phyloP scores from a whole-genome alignment of 106 monocot species.

The Chionographis japonica region DNA sequence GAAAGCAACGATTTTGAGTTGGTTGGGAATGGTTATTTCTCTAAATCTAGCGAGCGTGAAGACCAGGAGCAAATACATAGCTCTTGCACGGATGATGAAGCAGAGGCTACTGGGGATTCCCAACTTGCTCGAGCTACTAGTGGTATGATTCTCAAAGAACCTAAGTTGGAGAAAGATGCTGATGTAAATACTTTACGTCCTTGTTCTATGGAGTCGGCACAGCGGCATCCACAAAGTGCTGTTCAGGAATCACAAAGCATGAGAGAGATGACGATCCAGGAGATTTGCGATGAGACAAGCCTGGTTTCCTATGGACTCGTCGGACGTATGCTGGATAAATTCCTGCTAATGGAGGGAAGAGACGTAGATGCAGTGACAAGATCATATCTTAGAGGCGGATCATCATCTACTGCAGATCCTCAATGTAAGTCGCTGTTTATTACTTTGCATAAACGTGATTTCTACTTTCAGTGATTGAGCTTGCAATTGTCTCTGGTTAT shows the following conservation, averaged over 20 bases:
- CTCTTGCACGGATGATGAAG: constrained; percentile 23
- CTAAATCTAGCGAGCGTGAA: constrained; percentile 9
- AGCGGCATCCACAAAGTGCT: constrained; percentile 1
- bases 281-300: constrained; percentile 71
- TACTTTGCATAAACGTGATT: neutral
- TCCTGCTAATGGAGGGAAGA: constrained; percentile 27
- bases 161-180: constrained; percentile 7
- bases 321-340: constrained; percentile 40
- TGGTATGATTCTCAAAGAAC: neutral
- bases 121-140: neutral
- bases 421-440: constrained; percentile 18
- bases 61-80: neutral
- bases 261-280: constrained; percentile 26
- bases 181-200: neutral
- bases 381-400: constrained; percentile 29
- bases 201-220: constrained; percentile 1
- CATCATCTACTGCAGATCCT: constrained; percentile 17
- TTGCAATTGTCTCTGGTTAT: too few species aligned
- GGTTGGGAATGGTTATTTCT: constrained; percentile 28
- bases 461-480: too few species aligned
- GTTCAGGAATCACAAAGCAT: neutral
- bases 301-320: constrained; percentile 52
- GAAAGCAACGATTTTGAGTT: constrained; percentile 50
- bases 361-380: constrained; percentile 20
- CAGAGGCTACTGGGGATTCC: constrained; percentile 40